phyloP scores from a whole-genome alignment of 441 rosid species.

The Jatropha podagrica region DNA sequence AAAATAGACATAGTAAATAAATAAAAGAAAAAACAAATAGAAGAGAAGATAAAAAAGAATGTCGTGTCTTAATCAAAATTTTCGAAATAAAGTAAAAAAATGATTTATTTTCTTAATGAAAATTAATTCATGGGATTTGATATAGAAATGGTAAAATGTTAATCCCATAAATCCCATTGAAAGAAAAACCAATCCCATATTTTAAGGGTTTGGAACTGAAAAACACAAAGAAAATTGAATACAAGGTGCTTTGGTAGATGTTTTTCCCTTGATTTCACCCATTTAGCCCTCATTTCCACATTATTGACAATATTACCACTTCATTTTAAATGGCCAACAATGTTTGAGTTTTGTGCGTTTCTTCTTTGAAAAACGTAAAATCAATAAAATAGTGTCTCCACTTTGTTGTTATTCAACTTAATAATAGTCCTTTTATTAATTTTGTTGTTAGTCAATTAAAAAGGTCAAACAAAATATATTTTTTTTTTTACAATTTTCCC shows the following conservation, averaged over 20 bases:
- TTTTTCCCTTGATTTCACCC: slow-evolving; percentile 5
- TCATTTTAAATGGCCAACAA: not conserved
- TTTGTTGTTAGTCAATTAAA: too few species aligned
- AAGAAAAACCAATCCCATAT: slow-evolving; percentile 36
- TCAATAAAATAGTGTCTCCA: too few species aligned
- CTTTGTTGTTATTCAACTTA: too few species aligned
- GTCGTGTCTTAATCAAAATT: not conserved
- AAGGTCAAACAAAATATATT: too few species aligned
- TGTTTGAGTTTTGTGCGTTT: not conserved
- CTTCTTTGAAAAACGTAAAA: too few species aligned
- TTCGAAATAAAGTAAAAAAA: too few species aligned
- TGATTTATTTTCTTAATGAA: not conserved
- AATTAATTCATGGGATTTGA: not conserved
- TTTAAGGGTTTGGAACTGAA: slow-evolving; percentile 42
- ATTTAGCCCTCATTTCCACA: slow-evolving; percentile 18
- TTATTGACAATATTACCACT: slow-evolving; percentile 22
- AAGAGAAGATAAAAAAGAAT: not conserved
- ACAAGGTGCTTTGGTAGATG: slow-evolving; percentile 30
- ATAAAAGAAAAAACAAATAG: not conserved
- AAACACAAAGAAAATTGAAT: slow-evolving; percentile 23
- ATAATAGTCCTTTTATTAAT: too few species aligned
- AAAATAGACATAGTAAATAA: not conserved
- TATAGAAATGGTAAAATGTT: not conserved
- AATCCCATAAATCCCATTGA: slow-evolving; percentile 4
- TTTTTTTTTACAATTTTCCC: too few species aligned